These are phyloP conservation scores for Penicillium oxalicum DNA, from an alignment of 2,329 filamentous ascomycete species.

Conservation along the genomic window DNA sequence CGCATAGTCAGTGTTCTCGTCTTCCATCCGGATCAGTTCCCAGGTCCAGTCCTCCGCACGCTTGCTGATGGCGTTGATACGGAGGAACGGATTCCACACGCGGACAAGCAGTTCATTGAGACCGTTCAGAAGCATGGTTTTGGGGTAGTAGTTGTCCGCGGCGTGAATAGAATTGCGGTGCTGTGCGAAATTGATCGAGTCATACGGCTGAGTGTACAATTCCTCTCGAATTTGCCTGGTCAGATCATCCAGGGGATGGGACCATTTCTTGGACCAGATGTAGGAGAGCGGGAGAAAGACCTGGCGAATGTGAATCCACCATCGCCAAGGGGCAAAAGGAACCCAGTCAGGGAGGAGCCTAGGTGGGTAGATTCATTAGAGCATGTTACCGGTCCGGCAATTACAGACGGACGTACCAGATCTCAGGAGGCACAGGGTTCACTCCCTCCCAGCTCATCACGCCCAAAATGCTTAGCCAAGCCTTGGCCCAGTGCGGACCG, in stretches of 20 bases:
- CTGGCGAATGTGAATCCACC: slow-evolving; percentile 98
- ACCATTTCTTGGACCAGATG: slow-evolving; percentile 77
- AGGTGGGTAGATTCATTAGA: slow-evolving; percentile 4
- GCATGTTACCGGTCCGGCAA: neutral
- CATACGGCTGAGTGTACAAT: slow-evolving; percentile 72
- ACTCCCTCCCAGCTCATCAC: slow-evolving; percentile 85
- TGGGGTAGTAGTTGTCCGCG: slow-evolving; percentile 87
- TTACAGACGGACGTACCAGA: slow-evolving; percentile 56
- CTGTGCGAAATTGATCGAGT: slow-evolving; percentile 66
- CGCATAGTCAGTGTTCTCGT: slow-evolving; percentile 84
- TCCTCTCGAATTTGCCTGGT: slow-evolving; percentile 70
- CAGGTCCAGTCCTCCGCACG: slow-evolving; percentile 75
- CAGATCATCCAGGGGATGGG: slow-evolving; percentile 67
- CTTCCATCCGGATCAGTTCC: slow-evolving; percentile 81
- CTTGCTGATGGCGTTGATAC: slow-evolving; percentile 59
- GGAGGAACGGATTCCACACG: slow-evolving; percentile 73
- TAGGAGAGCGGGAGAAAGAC: slow-evolving; percentile 94
- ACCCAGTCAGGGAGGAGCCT: slow-evolving; percentile 81
- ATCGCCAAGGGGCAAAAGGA: slow-evolving; percentile 83
- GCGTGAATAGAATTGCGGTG: slow-evolving; percentile 78
- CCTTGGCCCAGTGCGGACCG: slow-evolving; percentile 93
- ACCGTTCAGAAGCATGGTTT: slow-evolving; percentile 72
- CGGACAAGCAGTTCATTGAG: slow-evolving; percentile 73
- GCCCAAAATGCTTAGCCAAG: slow-evolving; percentile 82
- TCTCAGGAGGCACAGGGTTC: slow-evolving; percentile 86